phyloP scores from a whole-genome alignment of 1,284 basidiomycete species.

The Marasmius sp. region DNA sequence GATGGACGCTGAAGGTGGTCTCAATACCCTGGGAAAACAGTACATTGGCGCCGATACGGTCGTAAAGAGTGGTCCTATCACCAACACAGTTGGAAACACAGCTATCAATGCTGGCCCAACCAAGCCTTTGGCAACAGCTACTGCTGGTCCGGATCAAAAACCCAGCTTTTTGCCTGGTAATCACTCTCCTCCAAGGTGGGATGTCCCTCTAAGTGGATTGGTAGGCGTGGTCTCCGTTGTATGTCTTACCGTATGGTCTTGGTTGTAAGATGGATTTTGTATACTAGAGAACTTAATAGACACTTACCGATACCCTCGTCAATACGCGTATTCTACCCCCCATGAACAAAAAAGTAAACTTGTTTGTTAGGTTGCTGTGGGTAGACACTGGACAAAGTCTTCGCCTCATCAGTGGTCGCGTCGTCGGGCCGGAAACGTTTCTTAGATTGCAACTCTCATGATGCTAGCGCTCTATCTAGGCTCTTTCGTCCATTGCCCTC shows the following conservation, averaged over 20 bases:
- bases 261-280: background rate
- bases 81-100: slow-evolving; percentile 6
- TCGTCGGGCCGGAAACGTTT: too few species aligned
- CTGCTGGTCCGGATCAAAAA: slow-evolving; percentile 9
- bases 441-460: background rate
- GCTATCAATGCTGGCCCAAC: slow-evolving; percentile 10
- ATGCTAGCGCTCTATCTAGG: slow-evolving; percentile 38
- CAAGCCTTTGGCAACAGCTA: slow-evolving; percentile 10
- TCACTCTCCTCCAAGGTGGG: background rate
- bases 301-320: background rate
- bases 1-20: slow-evolving; percentile 37
- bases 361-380: background rate
- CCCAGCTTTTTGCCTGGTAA: slow-evolving; percentile 12
- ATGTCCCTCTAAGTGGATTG: background rate
- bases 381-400: background rate
- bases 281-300: background rate
- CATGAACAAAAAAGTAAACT: background rate
- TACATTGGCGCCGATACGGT: slow-evolving; percentile 42
- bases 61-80: slow-evolving; percentile 15
- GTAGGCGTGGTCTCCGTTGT: background rate
- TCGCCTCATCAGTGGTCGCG: too few species aligned
- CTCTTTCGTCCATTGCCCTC: slow-evolving; percentile 58
- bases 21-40: slow-evolving; percentile 40
- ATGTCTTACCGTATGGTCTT: background rate
- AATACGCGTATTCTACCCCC: too few species aligned